Conservation (phyloP, 257 asterid genomes). For the Coffea canephora region DNA sequence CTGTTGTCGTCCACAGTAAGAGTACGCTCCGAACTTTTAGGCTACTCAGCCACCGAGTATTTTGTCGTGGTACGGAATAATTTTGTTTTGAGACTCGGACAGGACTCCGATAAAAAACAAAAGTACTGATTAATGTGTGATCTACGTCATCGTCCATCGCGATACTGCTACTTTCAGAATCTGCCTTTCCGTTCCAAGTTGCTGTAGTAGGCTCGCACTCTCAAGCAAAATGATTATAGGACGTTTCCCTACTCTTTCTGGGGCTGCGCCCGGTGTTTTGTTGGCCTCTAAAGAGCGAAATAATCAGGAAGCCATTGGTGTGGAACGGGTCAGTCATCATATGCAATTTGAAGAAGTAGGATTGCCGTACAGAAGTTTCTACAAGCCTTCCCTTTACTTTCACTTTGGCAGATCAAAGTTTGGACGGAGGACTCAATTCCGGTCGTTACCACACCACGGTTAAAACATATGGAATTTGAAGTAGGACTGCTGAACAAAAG, state of each 20-base stretch:
- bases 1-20: not conserved
- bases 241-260: too few species aligned
- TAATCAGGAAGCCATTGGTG: too few species aligned
- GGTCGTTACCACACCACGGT: too few species aligned
- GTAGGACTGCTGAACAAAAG: too few species aligned
- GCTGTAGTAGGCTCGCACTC: not conserved
- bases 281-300: too few species aligned
- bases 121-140: conserved; percentile 7
- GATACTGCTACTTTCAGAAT: not conserved
- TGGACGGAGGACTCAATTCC: too few species aligned
- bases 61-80: not conserved
- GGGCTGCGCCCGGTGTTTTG: too few species aligned
- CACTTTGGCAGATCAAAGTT: too few species aligned
- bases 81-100: not conserved
- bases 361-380: too few species aligned
- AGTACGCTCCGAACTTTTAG: not conserved
- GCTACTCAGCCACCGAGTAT: not conserved
- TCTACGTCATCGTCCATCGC: conserved; percentile 26
- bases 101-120: not conserved
- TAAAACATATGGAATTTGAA: too few species aligned
- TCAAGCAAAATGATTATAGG: not conserved
- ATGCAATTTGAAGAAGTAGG: not conserved
- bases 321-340: too few species aligned
- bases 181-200: not conserved
- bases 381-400: too few species aligned